Evolutionary conservation across 441 rosid species (phyloP), one percentile per base, ranked within the genome.

Genomic region (Aquilaria agallochum): DNA sequence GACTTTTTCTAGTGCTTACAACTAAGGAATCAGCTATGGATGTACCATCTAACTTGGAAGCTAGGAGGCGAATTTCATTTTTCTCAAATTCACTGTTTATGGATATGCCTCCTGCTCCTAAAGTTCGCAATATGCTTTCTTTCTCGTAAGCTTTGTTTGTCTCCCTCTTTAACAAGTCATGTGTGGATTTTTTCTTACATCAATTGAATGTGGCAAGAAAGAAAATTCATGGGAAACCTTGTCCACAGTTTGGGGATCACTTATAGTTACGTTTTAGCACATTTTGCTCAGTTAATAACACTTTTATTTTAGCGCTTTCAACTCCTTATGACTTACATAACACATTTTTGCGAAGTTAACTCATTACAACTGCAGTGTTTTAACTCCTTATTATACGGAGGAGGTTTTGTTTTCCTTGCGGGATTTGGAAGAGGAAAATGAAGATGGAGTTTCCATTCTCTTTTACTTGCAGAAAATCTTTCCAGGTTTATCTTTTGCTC

Each of bases 11-110:
- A 34, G 82, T 96, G 80, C 95, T 96, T 63, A 96, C 95, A 60
- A 89, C 97, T 9, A 96, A 96, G 84, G 99, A 96, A 77, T 96
- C 98, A 51, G 98, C 98, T 15, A 96, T 93, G 99, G 99, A 96
- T 78, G 99, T 96, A 13, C 99, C 99, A 47, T 87, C 99, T 59
- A 96, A 96, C 82, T 70, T 96, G 60, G 99, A 96, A 80, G 99
- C 99, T 63, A 79, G 97, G 78, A 89, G 99, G 76, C 90, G 98
- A 31, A 90, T 96, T 46, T 90, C 99, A 70, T 96, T 89, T 83
- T 96, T 96, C 77, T 93, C 99, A 50, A 96, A 96, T 83, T 96
- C 98, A 9, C 80, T 96, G 77, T 93, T 93, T 74, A 96, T 96
- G 98, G 95, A 81, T 56, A 96, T 96, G 99, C 99, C 99, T 63